These are phyloP conservation scores for Suillus discolor DNA, from an alignment of 768 basidiomycete genomes.

Conservation along the genomic window DNA sequence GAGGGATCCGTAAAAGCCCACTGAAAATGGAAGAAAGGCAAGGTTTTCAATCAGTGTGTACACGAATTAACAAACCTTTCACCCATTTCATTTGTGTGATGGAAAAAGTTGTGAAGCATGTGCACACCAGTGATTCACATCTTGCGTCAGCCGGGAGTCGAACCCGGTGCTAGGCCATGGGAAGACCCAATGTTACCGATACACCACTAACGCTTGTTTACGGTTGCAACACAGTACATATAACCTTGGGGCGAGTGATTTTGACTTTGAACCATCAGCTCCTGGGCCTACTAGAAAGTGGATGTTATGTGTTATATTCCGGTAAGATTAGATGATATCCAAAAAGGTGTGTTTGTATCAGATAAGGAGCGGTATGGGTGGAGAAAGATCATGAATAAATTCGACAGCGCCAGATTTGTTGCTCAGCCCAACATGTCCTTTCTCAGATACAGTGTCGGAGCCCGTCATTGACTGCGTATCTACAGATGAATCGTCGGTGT, in stretches of 20 bases:
- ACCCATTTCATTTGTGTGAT: too few relatives aligned
- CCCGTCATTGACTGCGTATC: conserved; percentile 26
- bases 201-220: conserved; percentile 53
- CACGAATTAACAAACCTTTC: too few relatives aligned
- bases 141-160: conserved; percentile 61
- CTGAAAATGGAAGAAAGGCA: too few relatives aligned
- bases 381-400: conserved; percentile 1
- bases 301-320: not conserved
- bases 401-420: conserved; percentile 3
- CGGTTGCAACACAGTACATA: not conserved
- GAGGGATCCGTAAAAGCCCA: too few relatives aligned
- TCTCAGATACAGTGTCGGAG: conserved; percentile 31
- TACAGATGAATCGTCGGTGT: conserved; percentile 23
- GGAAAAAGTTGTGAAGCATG: too few relatives aligned
- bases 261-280: not conserved
- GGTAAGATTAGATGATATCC: not conserved
- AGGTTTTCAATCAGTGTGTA: too few relatives aligned
- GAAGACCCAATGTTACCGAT: conserved; percentile 90
- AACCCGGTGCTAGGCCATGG: conserved; percentile 69
- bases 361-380: conserved; percentile 5
- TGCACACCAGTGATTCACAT: too few relatives aligned
- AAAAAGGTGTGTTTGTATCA: not conserved
- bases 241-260: not conserved
- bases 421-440: not conserved
- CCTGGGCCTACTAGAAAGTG: not conserved